Conservation (phyloP, 257 asterid species). For the Vinca minor region DNA sequence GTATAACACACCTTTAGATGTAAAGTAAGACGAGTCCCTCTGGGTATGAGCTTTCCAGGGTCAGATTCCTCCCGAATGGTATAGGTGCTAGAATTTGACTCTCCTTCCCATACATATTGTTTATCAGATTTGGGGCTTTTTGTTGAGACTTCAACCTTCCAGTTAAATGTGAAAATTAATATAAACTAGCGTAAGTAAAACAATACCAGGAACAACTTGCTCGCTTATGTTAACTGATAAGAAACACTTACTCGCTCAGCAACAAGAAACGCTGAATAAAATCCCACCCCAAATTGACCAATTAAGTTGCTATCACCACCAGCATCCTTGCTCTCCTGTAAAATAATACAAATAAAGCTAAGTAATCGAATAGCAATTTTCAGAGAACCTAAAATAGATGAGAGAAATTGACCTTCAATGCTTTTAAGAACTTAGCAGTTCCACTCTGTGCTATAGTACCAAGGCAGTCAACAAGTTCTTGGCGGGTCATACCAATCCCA, state of each 20-base stretch:
- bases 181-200: conserved; percentile 1
- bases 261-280: conserved; percentile 92
- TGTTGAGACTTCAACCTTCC: conserved; percentile 93
- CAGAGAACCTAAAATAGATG: neutral
- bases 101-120: conserved; percentile 98
- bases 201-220: neutral
- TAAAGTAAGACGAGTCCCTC: conserved; percentile 95
- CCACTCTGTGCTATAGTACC: conserved; percentile 99
- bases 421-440: conserved; percentile 88
- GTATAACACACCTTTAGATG: conserved; percentile 59
- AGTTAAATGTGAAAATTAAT: conserved; percentile 10
- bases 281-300: conserved; percentile 99
- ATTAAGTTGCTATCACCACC: conserved; percentile 90
- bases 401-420: conserved; percentile 54
- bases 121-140: conserved; percentile 93
- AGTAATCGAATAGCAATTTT: neutral
- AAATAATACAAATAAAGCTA: conserved; percentile 12
- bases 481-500: conserved; percentile 94
- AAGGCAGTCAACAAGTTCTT: conserved; percentile 88
- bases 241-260: conserved; percentile 58
- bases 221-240: neutral
- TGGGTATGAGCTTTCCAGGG: conserved; percentile 70
- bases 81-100: conserved; percentile 83
- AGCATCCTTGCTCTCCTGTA: conserved; percentile 91
- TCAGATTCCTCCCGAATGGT: conserved; percentile 89